Conservation (phyloP, 805 yeast genomes). For the Pichia nanzhaoensis region DNA sequence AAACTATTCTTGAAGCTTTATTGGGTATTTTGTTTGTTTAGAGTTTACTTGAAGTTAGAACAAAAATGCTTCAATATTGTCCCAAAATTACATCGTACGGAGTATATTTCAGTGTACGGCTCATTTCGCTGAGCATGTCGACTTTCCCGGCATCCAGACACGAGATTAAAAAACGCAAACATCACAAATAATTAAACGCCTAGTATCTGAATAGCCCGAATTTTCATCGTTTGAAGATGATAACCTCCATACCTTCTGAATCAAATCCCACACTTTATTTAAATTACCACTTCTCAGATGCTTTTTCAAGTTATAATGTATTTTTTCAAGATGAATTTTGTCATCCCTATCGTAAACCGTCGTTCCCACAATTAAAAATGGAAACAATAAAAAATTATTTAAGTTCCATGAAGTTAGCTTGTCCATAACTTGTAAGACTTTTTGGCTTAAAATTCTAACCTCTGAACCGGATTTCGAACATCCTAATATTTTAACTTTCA, state of each 20-base stretch:
- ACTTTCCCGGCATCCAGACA: too few relatives aligned
- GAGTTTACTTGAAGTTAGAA: too few relatives aligned
- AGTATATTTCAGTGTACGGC: too few relatives aligned
- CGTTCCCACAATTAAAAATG: constrained; percentile 2
- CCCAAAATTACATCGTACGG: too few relatives aligned
- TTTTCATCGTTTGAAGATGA: background rate
- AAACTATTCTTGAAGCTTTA: too few relatives aligned
- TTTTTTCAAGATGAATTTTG: background rate
- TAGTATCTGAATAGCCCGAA: background rate
- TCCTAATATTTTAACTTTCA: constrained; percentile 1
- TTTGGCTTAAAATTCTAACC: background rate
- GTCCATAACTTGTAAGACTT: background rate
- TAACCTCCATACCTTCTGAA: background rate
- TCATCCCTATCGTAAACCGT: background rate
- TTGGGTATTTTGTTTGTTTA: too few relatives aligned
- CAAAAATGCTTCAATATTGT: too few relatives aligned
- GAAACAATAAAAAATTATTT: constrained; percentile 2
- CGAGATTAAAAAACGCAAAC: constrained; percentile 1
- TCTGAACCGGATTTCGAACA: background rate
- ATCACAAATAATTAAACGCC: background rate
- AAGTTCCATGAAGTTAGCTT: background rate
- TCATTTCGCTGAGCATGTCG: too few relatives aligned
- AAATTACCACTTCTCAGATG: background rate
- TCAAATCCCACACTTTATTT: constrained; percentile 1
- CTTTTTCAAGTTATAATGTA: background rate